Percentiles rank a stretch among this genome's conserved stretches.
phyloP scores from a whole-genome alignment of 2,329 filamentous ascomycete genomes.

The Penicillium aurantiogriseum region DNA sequence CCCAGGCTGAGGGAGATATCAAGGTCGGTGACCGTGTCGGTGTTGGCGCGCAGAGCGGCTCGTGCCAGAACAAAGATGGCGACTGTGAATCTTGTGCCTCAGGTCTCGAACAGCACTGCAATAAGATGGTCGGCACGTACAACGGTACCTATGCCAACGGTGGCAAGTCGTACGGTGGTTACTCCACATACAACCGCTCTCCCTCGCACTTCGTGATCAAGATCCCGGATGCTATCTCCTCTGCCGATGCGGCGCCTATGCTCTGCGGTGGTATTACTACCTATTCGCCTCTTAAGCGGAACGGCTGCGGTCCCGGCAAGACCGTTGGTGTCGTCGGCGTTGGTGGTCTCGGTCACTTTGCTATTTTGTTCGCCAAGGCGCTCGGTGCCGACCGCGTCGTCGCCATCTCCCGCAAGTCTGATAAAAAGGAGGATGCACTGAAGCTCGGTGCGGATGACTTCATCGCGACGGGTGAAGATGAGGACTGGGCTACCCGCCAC shows the following conservation, averaged over 20 bases:
- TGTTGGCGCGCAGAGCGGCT: slow-evolving; percentile 60
- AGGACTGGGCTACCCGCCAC: slow-evolving; percentile 52
- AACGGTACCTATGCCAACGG: slow-evolving; percentile 47
- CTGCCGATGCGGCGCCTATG: slow-evolving; percentile 62
- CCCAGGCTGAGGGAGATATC: slow-evolving; percentile 34
- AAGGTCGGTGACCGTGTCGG: slow-evolving; percentile 44
- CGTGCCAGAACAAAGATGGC: slow-evolving; percentile 47
- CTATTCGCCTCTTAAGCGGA: slow-evolving; percentile 65
- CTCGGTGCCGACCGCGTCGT: slow-evolving; percentile 60
- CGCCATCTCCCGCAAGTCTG: slow-evolving; percentile 52
- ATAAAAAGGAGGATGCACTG: slow-evolving; percentile 54
- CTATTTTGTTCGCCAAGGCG: slow-evolving; percentile 66
- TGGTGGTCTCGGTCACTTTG: slow-evolving; percentile 71
- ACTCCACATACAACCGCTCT: slow-evolving; percentile 55
- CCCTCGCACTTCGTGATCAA: slow-evolving; percentile 59
- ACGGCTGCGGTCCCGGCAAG: slow-evolving; percentile 67
- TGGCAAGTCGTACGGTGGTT: slow-evolving; percentile 66
- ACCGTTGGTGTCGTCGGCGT: slow-evolving; percentile 68
- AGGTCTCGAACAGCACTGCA: slow-evolving; percentile 39
- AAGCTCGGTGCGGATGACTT: slow-evolving; percentile 56
- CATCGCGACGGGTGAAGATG: slow-evolving; percentile 57
- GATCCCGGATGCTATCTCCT: slow-evolving; percentile 52
- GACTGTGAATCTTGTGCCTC: slow-evolving; percentile 54
- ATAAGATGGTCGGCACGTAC: slow-evolving; percentile 31
- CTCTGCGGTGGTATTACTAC: slow-evolving; percentile 74